Conservation (phyloP, 192 early-diverging fungal genomes). For the Backusella macrospora region DNA sequence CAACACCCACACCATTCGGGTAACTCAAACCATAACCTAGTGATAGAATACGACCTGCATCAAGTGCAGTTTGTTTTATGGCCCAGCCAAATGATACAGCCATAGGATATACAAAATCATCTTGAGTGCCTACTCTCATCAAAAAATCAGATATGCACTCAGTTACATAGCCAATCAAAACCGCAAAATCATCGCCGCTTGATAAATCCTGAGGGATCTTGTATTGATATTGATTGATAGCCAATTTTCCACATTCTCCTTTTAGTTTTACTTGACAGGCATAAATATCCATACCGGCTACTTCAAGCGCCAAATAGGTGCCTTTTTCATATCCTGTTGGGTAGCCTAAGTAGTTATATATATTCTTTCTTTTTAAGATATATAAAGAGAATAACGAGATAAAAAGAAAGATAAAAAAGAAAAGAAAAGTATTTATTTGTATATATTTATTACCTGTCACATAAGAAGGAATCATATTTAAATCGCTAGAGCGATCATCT, state of each 20-base stretch:
- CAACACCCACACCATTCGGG: conserved; percentile 73
- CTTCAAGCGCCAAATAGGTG: conserved; percentile 85
- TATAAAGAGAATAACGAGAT: neutral
- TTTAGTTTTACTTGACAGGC: conserved; percentile 85
- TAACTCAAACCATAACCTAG: conserved; percentile 83
- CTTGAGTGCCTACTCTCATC: conserved; percentile 47
- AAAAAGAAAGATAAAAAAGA: neutral
- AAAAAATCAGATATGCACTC: conserved; percentile 49
- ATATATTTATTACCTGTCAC: conserved; percentile 55
- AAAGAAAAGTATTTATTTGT: neutral
- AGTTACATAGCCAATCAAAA: conserved; percentile 82
- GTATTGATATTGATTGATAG: conserved; percentile 79
- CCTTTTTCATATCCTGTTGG: conserved; percentile 89
- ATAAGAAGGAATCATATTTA: conserved; percentile 88
- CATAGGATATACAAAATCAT: conserved; percentile 44
- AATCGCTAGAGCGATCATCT: conserved; percentile 33
- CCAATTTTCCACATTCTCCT: conserved; percentile 67
- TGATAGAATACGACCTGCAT: conserved; percentile 57
- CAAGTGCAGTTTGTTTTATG: conserved; percentile 72
- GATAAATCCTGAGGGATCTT: conserved; percentile 67
- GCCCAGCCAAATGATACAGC: conserved; percentile 94
- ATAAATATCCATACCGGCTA: conserved; percentile 88
- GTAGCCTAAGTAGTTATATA: conserved; percentile 33
- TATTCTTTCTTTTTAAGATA: neutral
- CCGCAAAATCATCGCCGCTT: conserved; percentile 48